A percentile compares a stretch with the other conserved stretches of the same genome.
Evolutionary conservation across 495 filamentous ascomycete genomes (phyloP).

Genomic region (Xylaria castorea): DNA sequence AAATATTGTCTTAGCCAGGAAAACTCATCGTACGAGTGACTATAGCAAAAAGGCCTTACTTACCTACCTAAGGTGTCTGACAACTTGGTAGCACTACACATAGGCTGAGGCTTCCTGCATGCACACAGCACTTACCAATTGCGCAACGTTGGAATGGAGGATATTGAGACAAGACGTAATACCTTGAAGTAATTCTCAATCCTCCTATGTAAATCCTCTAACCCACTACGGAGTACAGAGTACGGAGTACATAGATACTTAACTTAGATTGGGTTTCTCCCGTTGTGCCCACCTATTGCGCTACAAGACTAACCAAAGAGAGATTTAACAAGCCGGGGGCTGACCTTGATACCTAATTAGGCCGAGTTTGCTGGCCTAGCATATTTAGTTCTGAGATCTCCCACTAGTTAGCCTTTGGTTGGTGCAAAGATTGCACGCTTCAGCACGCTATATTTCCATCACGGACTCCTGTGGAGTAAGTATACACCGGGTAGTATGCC

Average conservation of each 20-base stretch:
- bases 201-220: not conserved
- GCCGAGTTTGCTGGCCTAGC: not conserved
- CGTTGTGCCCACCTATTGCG: not conserved
- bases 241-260: too few species aligned
- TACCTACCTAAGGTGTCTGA: not conserved
- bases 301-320: not conserved
- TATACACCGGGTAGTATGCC: not conserved
- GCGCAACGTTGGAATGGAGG: not conserved
- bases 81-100: not conserved
- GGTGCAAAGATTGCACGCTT: conserved; percentile 14
- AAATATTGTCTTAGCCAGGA: not conserved
- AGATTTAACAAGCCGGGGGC: not conserved
- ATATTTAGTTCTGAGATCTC: not conserved
- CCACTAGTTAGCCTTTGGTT: not conserved
- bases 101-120: not conserved
- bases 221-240: too few species aligned
- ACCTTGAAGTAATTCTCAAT: not conserved
- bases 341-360: conserved; percentile 2
- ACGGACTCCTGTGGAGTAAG: not conserved
- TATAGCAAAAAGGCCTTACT: not conserved
- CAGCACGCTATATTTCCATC: conserved; percentile 5
- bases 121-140: not conserved
- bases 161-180: not conserved
- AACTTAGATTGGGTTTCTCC: not conserved
- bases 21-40: not conserved